Evolutionary conservation across 2,329 filamentous ascomycete genomes (phyloP), one percentile per base, ranked within the genome.

Genomic region (Parascedosporium putredinis): DNA sequence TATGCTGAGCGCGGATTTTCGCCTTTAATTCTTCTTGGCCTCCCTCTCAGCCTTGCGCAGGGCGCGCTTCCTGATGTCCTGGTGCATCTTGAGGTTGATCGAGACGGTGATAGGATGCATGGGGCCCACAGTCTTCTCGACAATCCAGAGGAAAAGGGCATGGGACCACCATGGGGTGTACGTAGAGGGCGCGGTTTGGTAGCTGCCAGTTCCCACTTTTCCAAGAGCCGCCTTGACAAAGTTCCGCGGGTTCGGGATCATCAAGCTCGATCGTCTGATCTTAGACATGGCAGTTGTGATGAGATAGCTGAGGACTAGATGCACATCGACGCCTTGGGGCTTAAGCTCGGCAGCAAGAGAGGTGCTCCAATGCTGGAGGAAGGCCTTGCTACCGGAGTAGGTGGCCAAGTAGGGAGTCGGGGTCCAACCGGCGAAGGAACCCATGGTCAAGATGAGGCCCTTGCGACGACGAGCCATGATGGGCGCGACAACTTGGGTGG

Each of bases 251-350:
- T 76, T 88, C 8, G 93, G 93, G 43, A 97, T 85, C 51, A 89
- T 71, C 43, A 83, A 67, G 55, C 79, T 91, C 0, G 88, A 73
- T 51, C 83, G 84, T 59, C 88, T 84, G 59, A 98, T 81, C 76
- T 98, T 98, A 69, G 86, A 91, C 93, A 98, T 98, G 61, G 91
- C 88, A 1, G 88, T 91, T 4, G 89, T 95, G 60, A 98, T 87
- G 45, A 98, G 80, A 66, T 98, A 94, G 58, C 86, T 89, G 58
- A 97, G 79, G 24, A 95, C 84, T 45, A 97, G 79, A 67, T 97
- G 83, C n/a, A 95, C 89, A 55, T 88, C 84, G 36, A 98, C 81
- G 51, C 88, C 86, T 58, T 86, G 76, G 1, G 83, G 79, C 55
- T 84, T 80, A 25, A 98, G 77, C 68, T 98, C 93, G 12, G 84